Conservation (phyloP, 768 basidiomycete species). For the Boletus coccyginus region DNA sequence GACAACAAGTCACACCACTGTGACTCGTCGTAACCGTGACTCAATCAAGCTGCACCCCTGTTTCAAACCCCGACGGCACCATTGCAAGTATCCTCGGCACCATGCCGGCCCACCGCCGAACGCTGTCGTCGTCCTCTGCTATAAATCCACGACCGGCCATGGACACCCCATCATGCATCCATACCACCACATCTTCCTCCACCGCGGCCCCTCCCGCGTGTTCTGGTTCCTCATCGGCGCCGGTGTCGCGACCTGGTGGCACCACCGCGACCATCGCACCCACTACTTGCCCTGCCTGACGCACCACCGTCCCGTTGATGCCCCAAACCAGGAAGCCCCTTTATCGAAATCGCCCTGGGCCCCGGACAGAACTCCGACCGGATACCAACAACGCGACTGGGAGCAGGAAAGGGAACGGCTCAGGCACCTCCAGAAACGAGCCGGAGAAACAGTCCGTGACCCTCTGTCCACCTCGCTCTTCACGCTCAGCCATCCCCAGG, state of each 20-base stretch:
- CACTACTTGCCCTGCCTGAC: constrained; percentile 31
- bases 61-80: constrained; percentile 20
- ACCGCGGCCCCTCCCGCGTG: constrained; percentile 52
- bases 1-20: constrained; percentile 21
- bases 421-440: constrained; percentile 44
- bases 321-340: background rate
- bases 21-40: constrained; percentile 7
- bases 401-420: constrained; percentile 48
- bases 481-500: constrained; percentile 27
- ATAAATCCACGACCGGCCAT: constrained; percentile 14
- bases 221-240: constrained; percentile 72
- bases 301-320: constrained; percentile 21
- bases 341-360: background rate
- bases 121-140: constrained; percentile 20
- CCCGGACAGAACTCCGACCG: constrained; percentile 13
- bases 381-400: constrained; percentile 35
- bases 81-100: constrained; percentile 14
- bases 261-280: constrained; percentile 40
- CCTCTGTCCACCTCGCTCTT: background rate
- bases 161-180: constrained; percentile 19
- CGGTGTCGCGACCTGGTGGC: constrained; percentile 35
- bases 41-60: constrained; percentile 4
- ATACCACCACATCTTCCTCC: constrained; percentile 20
- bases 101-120: constrained; percentile 20
- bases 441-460: constrained; percentile 46